Base-by-base conservation (phyloP, 2,329 filamentous ascomycete genomes). In the Fusarium torreyae region DNA sequence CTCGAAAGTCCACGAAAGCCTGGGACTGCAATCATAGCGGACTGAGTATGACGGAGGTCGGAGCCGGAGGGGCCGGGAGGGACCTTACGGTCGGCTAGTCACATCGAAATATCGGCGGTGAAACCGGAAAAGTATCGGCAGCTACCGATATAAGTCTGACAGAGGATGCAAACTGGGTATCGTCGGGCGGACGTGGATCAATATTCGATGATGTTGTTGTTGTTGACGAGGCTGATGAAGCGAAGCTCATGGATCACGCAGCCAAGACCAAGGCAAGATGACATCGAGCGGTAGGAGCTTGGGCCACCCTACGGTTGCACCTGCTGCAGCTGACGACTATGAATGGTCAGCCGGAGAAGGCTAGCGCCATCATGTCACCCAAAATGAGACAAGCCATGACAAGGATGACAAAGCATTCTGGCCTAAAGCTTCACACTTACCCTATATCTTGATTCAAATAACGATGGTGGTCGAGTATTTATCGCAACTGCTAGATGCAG, bases 11-110 rank as follows among this genome's bases (percentile, higher is more conserved):
- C 65, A 57, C 58, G 59, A 45, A 58, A 55, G 49, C 48, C 53
- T 48, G 50, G 53, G 62, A 46, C 52, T 61, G 66, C 68, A 64
- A 72, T 71, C 66, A 74, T 75, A 55, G 40, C 48, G 68, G 63
- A 20, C 34, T 39, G 57, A 22, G 58, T 50, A 63, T 36, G 45
- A 42, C 31, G 42, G 38, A 44, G 24, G 39, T 55, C 52, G 67
- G 61, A 57, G 60, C 63, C 61, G 59, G 61, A 59, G 54, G 46
- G 48, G 55, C 63, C 71, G 73, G 59, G 39, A 43, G 48, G 66
- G 63, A 65, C 57, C 53, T 74, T 69, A 39, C 42, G 50, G 62
- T 63, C 64, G 36, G 60, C 46, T 54, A 60, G 62, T 71, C 69
- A 72, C 73, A 74, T 74, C 33, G 52, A 54, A 63, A 45, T 56